Conservation (phyloP, 1,284 basidiomycete species). For the Binderoboletus segoi region DNA sequence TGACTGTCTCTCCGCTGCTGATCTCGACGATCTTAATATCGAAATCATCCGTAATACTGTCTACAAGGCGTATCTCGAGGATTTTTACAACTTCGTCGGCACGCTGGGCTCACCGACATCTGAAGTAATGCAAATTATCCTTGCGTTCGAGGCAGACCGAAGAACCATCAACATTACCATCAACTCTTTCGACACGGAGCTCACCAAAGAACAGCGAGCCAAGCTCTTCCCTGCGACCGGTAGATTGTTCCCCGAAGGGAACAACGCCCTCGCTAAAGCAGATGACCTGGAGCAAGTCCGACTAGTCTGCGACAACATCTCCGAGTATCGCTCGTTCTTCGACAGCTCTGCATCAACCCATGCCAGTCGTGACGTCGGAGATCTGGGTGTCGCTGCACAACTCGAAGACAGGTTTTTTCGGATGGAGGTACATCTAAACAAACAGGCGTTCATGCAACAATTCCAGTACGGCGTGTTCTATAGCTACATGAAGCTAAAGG, state of each 20-base stretch:
- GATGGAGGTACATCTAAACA: slow-evolving; percentile 92
- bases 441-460: slow-evolving; percentile 92
- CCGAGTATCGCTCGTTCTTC: slow-evolving; percentile 93
- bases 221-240: slow-evolving; percentile 95
- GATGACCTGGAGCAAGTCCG: slow-evolving; percentile 97
- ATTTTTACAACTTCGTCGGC: slow-evolving; percentile 87
- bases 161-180: slow-evolving; percentile 98
- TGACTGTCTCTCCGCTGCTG: slow-evolving; percentile 91
- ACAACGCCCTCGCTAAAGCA: slow-evolving; percentile 90
- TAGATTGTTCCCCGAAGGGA: slow-evolving; percentile 93
- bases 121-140: slow-evolving; percentile 88
- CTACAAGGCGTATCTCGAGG: slow-evolving; percentile 99
- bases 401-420: slow-evolving; percentile 97
- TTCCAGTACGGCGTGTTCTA: slow-evolving; percentile 95
- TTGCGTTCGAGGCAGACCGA: slow-evolving; percentile 96
- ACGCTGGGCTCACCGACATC: slow-evolving; percentile 83
- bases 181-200: slow-evolving; percentile 97
- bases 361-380: slow-evolving; percentile 46
- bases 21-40: slow-evolving; percentile 98
- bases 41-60: slow-evolving; percentile 99
- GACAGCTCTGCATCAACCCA: slow-evolving; percentile 51
- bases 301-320: slow-evolving; percentile 82
- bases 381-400: slow-evolving; percentile 60
- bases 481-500: slow-evolving; percentile 95
- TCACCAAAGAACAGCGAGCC: slow-evolving; percentile 96